These are phyloP conservation scores for Eucalyptus guilfoylei DNA, from an alignment of 345 rosid species.

Conservation along the genomic window DNA sequence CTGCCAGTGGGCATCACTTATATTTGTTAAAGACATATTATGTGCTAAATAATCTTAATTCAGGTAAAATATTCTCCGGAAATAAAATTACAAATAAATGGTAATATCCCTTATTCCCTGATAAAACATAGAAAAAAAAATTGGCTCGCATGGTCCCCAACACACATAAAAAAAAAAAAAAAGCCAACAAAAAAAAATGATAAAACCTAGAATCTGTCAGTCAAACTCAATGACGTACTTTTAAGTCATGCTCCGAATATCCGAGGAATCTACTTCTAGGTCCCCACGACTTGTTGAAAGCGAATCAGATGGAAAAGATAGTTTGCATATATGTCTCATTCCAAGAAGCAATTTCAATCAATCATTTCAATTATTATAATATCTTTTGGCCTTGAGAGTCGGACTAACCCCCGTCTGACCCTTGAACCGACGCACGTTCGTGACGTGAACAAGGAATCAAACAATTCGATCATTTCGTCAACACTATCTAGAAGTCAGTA, in stretches of 20 bases:
- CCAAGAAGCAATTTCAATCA: neutral
- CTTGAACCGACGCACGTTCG: neutral
- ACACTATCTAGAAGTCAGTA: neutral
- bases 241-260: neutral
- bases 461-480: neutral
- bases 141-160: neutral
- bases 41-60: neutral
- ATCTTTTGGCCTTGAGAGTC: neutral
- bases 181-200: neutral
- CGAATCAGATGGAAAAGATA: neutral
- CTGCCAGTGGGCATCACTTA: neutral
- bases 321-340: neutral
- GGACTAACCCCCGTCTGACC: neutral
- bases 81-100: neutral
- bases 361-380: neutral
- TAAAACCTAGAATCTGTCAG: neutral
- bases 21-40: neutral
- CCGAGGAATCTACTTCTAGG: neutral
- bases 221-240: neutral
- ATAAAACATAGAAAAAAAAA: neutral
- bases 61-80: neutral
- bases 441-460: neutral
- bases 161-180: neutral
- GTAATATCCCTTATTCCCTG: neutral
- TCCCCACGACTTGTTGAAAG: neutral